phyloP scores from a whole-genome alignment of 176 grass and related monocot genomes.

The Carex myosuroides region DNA sequence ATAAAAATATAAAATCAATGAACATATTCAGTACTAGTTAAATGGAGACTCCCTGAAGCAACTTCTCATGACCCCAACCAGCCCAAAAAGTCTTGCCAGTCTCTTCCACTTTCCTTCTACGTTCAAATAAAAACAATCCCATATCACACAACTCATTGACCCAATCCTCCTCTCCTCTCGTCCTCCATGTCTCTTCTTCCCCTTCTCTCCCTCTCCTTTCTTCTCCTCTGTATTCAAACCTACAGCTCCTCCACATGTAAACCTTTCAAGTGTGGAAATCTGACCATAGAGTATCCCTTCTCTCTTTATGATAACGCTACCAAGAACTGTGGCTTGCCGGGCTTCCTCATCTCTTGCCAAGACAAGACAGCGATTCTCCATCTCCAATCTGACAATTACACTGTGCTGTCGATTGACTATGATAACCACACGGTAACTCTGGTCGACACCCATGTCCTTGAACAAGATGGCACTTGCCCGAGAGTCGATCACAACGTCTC shows the following conservation, averaged over 20 bases:
- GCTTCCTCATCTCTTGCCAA: conserved; percentile 8
- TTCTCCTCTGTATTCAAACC: neutral
- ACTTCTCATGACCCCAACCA: neutral
- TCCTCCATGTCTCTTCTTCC: neutral
- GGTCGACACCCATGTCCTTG: neutral
- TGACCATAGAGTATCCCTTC: conserved; percentile 44
- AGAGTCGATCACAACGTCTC: neutral
- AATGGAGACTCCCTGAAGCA: neutral
- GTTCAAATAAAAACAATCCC: conserved; percentile 4
- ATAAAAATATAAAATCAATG: neutral
- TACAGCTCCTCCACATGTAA: neutral
- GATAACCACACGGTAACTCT: neutral
- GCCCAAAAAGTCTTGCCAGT: neutral
- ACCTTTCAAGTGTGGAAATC: conserved; percentile 12
- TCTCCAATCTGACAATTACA: neutral
- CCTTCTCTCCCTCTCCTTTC: neutral
- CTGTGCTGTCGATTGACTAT: neutral
- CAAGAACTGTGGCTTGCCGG: conserved; percentile 16
- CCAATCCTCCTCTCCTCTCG: neutral
- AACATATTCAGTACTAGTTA: neutral
- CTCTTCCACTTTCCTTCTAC: neutral
- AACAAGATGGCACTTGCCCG: neutral
- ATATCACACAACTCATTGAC: neutral
- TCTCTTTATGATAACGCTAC: neutral
- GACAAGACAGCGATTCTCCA: neutral